These are phyloP conservation scores for Diplodia mutila DNA, from an alignment of 2,329 filamentous ascomycete genomes.

Conservation along the genomic window DNA sequence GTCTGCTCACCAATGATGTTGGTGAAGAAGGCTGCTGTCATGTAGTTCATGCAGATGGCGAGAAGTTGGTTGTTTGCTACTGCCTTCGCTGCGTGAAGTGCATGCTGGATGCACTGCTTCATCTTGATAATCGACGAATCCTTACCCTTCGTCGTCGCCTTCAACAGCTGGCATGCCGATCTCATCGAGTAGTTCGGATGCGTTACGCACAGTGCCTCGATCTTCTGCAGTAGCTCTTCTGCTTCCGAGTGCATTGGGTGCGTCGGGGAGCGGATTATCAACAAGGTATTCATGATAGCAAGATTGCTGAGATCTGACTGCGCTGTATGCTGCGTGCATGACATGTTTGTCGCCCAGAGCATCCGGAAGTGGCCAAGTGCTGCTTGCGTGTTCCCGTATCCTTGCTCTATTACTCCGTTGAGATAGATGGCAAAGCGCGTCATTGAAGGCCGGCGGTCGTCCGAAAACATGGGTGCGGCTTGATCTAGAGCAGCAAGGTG, in stretches of 20 bases:
- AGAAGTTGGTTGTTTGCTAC: constrained; percentile 78
- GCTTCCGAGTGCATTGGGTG: constrained; percentile 51
- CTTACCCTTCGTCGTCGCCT: constrained; percentile 49
- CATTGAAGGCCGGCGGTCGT: constrained; percentile 47
- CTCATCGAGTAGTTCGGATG: constrained; percentile 76
- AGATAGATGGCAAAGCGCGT: constrained; percentile 70
- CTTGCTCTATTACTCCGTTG: constrained; percentile 74
- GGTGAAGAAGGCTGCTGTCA: constrained; percentile 81
- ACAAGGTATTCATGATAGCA: constrained; percentile 52
- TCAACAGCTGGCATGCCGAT: constrained; percentile 76
- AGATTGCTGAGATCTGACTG: constrained; percentile 51
- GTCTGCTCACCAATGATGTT: constrained; percentile 71
- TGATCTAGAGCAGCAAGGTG: constrained; percentile 57
- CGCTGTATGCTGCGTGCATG: constrained; percentile 31
- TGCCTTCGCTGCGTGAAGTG: constrained; percentile 69
- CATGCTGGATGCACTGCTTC: constrained; percentile 76
- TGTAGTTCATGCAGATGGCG: constrained; percentile 81
- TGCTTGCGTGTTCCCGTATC: constrained; percentile 69
- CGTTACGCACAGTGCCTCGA: constrained; percentile 69
- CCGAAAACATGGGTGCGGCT: constrained; percentile 47
- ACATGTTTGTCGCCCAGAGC: constrained; percentile 60
- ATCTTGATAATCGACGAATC: constrained; percentile 68
- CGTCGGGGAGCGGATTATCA: constrained; percentile 48
- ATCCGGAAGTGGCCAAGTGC: constrained; percentile 69
- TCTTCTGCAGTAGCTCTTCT: constrained; percentile 63